Evolutionary conservation across 106 monocot species (phyloP).

Genomic region (Amphibolis antarctica): DNA sequence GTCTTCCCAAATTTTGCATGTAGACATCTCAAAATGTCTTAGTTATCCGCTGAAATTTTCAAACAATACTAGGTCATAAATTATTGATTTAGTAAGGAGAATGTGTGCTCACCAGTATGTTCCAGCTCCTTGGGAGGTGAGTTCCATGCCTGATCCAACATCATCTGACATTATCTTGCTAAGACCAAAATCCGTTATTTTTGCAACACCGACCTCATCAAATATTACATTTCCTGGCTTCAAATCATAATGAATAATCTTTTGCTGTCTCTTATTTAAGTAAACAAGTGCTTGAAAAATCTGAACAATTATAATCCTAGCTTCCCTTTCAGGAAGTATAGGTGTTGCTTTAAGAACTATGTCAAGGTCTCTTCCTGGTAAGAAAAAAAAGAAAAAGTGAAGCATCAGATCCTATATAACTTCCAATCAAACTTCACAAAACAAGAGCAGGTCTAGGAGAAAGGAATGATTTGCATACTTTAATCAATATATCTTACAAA

Average conservation of each 20-base stretch:
- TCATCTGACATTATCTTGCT: constrained; percentile 97
- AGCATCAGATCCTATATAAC: background rate
- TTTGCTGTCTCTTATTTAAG: constrained; percentile 84
- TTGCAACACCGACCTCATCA: constrained; percentile 84
- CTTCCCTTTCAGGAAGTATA: constrained; percentile 86
- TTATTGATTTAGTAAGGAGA: too few species aligned
- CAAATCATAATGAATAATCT: constrained; percentile 96
- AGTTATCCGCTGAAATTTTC: too few species aligned
- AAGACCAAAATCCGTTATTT: constrained; percentile 98
- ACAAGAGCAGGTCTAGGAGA: too few species aligned
- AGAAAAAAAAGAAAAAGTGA: constrained; percentile 2
- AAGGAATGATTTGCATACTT: too few species aligned
- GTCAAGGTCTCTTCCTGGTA: constrained; percentile 94
- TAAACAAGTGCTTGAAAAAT: constrained; percentile 98
- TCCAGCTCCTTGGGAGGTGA: constrained; percentile 97
- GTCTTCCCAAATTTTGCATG: background rate
- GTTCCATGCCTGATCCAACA: constrained; percentile 96
- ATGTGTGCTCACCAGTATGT: constrained; percentile 70
- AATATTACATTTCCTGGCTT: constrained; percentile 99
- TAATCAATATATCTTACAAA: background rate
- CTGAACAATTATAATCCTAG: constrained; percentile 90
- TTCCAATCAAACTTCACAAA: background rate
- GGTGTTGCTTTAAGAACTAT: constrained; percentile 81
- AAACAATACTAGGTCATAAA: too few species aligned
- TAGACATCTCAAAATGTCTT: background rate